Percentiles rank a stretch among this genome's conserved stretches.
Conservation (phyloP, 2,329 filamentous ascomycete genomes). For the Penicillium glabrum region DNA sequence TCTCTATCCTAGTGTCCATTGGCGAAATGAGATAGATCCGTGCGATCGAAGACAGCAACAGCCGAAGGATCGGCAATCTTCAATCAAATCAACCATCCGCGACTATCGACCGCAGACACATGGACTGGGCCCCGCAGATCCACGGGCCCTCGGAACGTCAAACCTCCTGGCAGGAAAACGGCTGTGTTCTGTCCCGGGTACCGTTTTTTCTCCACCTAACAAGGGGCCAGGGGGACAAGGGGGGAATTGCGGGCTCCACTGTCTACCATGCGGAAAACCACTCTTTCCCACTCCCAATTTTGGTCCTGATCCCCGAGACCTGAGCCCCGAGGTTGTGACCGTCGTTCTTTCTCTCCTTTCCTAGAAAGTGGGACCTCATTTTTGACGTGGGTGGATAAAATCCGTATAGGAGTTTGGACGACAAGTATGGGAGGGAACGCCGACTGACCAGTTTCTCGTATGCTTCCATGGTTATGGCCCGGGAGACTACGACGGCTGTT, state of each 20-base stretch:
- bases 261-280: background rate
- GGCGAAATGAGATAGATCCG: constrained; percentile 18
- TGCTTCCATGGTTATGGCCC: background rate
- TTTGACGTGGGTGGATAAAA: background rate
- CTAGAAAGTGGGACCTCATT: background rate
- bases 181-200: background rate
- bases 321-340: background rate
- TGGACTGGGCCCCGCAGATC: constrained; percentile 15
- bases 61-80: constrained; percentile 29
- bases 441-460: background rate
- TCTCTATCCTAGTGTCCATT: constrained; percentile 3
- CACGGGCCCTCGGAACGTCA: constrained; percentile 8
- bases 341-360: background rate
- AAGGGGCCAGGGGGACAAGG: background rate
- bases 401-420: background rate
- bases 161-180: constrained; percentile 17
- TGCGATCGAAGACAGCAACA: constrained; percentile 20
- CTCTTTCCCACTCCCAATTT: background rate
- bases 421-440: background rate
- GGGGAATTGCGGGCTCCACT: constrained; percentile 6
- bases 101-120: constrained; percentile 8
- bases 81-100: constrained; percentile 25
- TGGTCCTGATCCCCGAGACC: constrained; percentile 5
- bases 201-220: constrained; percentile 1
- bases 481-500: background rate